These are phyloP conservation scores for Phallus indusiatus DNA, from an alignment of 768 basidiomycete genomes.

Conservation along the genomic window DNA sequence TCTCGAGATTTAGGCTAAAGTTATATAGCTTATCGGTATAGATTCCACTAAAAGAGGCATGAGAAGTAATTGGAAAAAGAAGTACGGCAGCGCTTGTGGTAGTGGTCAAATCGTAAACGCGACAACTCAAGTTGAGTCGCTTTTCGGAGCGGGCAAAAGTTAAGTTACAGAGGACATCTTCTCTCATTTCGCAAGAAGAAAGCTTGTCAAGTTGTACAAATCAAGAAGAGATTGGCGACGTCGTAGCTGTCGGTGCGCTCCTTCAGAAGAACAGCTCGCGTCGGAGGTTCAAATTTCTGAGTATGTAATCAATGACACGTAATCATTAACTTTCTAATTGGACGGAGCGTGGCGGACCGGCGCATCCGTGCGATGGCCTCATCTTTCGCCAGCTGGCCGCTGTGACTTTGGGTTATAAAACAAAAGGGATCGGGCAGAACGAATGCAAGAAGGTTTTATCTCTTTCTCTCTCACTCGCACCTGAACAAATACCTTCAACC, in stretches of 20 bases:
- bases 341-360: background rate
- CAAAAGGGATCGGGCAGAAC: background rate
- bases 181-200: background rate
- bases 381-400: background rate
- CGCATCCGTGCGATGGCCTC: background rate
- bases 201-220: background rate
- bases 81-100: background rate
- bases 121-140: background rate
- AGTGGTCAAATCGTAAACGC: too few species aligned
- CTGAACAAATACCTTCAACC: background rate
- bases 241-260: background rate
- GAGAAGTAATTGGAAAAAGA: background rate
- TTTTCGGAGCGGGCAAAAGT: background rate
- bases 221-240: background rate
- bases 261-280: background rate
- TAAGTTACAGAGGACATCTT: background rate
- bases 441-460: background rate
- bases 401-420: background rate
- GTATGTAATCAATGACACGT: background rate
- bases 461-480: slow-evolving; percentile 7
- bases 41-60: background rate
- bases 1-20: background rate
- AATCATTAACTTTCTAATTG: background rate
- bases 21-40: background rate
- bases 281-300: background rate